Evolutionary conservation across 371 early-diverging fungal species (phyloP).

Genomic region (Zopfochytrium polystomum): DNA sequence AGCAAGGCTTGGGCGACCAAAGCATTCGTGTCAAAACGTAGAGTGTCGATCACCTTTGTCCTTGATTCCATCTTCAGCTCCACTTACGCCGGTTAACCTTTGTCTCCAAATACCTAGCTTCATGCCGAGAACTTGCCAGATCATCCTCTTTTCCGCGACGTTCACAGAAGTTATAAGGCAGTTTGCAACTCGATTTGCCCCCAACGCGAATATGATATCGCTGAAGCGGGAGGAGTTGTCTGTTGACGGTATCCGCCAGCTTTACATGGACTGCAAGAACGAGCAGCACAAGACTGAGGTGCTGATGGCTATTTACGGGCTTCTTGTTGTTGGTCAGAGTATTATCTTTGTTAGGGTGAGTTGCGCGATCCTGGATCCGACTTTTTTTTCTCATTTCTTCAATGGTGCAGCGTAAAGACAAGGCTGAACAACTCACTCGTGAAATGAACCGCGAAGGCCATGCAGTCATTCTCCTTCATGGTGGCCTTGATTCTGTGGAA

Average conservation of each 20-base stretch:
- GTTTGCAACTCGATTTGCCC: constrained; percentile 76
- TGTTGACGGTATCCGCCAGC: constrained; percentile 95
- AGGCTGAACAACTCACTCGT: constrained; percentile 75
- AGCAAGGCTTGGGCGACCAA: constrained; percentile 82
- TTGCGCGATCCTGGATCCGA: not conserved
- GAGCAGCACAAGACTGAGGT: constrained; percentile 80
- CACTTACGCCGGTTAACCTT: constrained; percentile 26
- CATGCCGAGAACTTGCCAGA: constrained; percentile 69
- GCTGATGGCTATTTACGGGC: constrained; percentile 80
- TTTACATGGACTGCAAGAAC: constrained; percentile 87
- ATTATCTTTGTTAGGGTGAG: constrained; percentile 91
- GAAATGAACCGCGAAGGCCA: constrained; percentile 82
- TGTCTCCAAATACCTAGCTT: constrained; percentile 28
- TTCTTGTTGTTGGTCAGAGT: constrained; percentile 92
- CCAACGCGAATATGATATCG: constrained; percentile 78
- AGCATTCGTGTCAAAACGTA: constrained; percentile 70
- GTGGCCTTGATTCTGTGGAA: constrained; percentile 70
- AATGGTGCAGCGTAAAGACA: constrained; percentile 60
- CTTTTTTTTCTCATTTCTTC: not conserved
- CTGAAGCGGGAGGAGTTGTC: constrained; percentile 84
- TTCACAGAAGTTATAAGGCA: constrained; percentile 75
- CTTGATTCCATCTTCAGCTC: too few species aligned
- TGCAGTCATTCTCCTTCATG: constrained; percentile 82
- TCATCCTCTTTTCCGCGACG: constrained; percentile 95
- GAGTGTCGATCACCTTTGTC: constrained; percentile 13